Percentiles rank a stretch among this genome's conserved stretches.
Conservation (phyloP, 129 eudicot species). For the Solidago caesia region DNA sequence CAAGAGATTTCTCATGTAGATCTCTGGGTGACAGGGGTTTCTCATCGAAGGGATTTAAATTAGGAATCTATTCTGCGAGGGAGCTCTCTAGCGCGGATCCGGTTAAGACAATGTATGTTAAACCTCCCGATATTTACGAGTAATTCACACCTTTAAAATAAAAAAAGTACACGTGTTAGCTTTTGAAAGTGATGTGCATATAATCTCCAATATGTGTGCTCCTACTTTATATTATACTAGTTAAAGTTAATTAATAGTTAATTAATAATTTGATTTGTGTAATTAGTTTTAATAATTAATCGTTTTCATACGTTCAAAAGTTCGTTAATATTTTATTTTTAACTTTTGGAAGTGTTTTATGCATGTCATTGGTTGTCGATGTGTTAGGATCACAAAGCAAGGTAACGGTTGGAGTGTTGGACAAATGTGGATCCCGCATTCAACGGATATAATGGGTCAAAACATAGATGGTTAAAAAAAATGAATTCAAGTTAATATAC, state of each 20-base stretch:
- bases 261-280: neutral
- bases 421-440: neutral
- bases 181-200: conserved; percentile 27
- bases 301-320: conserved; percentile 13
- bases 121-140: no score
- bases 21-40: no score
- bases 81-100: no score
- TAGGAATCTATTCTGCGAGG: no score
- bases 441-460: no score
- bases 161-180: conserved; percentile 29
- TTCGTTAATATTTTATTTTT: neutral
- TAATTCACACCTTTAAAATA: no score
- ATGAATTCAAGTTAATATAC: no score
- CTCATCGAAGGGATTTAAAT: no score
- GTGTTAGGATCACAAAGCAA: neutral
- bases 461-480: no score
- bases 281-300: conserved; percentile 11
- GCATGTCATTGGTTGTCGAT: neutral
- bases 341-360: neutral
- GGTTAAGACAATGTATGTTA: no score
- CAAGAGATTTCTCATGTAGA: no score
- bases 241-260: neutral
- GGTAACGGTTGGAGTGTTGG: neutral
- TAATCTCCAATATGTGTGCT: conserved; percentile 9
- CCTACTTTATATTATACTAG: conserved; percentile 15